A percentile compares a stretch with the other conserved stretches of the same genome.
phyloP scores from a whole-genome alignment of 1,284 basidiomycete species.

The Inonotus hispidus region DNA sequence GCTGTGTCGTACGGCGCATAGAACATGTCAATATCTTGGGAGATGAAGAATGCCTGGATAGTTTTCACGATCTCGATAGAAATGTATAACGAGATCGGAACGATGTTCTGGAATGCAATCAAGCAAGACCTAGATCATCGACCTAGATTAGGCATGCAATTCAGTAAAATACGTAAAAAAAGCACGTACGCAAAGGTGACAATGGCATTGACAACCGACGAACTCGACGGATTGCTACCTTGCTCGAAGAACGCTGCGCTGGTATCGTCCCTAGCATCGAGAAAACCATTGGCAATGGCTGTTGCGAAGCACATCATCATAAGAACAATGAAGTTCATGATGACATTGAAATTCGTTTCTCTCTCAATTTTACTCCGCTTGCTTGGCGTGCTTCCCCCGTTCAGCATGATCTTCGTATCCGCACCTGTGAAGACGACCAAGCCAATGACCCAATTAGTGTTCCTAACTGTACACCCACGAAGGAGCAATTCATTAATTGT shows the following conservation, averaged over 20 bases:
- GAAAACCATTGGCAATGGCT: conserved; percentile 72
- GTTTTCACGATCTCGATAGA: conserved; percentile 98
- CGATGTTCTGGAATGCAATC: conserved; percentile 96
- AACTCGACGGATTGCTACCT: conserved; percentile 57
- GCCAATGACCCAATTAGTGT: conserved; percentile 93
- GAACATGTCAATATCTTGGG: conserved; percentile 97
- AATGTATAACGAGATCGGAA: conserved; percentile 96
- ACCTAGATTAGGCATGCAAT: neutral
- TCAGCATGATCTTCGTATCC: conserved; percentile 98
- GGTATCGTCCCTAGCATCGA: conserved; percentile 56
- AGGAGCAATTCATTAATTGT: conserved; percentile 92
- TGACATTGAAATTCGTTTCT: conserved; percentile 98
- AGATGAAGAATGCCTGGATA: conserved; percentile 95
- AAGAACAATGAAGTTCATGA: conserved; percentile 88
- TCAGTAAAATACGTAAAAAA: conserved; percentile 12
- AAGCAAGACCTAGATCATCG: conserved; percentile 61
- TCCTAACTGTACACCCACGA: conserved; percentile 89
- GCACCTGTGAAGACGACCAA: conserved; percentile 92
- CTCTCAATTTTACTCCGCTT: conserved; percentile 96
- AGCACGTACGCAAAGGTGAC: conserved; percentile 83
- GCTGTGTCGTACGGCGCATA: conserved; percentile 83
- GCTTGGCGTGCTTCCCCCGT: conserved; percentile 87
- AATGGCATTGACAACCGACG: conserved; percentile 69
- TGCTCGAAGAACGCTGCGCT: conserved; percentile 74
- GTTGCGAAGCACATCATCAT: conserved; percentile 72